Conservation (phyloP, 345 rosid species). For the Angophora floribunda region DNA sequence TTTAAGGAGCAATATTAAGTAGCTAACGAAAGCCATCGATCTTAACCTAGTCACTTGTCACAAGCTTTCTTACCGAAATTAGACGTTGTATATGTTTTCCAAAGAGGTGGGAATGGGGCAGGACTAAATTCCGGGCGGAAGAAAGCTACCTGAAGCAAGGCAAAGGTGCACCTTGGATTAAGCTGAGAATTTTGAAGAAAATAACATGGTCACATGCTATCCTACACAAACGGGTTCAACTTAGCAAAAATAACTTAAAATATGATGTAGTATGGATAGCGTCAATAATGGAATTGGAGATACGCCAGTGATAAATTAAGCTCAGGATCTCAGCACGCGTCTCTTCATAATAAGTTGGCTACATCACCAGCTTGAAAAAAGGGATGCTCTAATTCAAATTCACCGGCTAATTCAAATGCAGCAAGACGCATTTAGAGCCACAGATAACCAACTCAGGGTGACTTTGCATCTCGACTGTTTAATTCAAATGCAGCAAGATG, state of each 20-base stretch:
- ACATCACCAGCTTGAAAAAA: background rate
- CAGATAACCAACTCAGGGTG: background rate
- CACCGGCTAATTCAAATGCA: background rate
- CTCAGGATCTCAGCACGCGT: background rate
- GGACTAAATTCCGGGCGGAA: background rate
- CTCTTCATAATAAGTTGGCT: background rate
- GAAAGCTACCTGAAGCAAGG: background rate
- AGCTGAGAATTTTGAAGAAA: background rate
- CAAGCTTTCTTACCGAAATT: background rate
- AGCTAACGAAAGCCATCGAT: background rate
- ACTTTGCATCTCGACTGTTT: background rate
- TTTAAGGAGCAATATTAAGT: background rate
- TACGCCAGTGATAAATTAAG: background rate
- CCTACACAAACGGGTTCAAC: background rate
- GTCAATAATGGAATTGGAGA: background rate
- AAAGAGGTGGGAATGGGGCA: background rate
- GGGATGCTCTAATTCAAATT: rapidly evolving
- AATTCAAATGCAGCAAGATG: no score
- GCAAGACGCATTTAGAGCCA: background rate
- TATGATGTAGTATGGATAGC: background rate
- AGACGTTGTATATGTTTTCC: background rate
- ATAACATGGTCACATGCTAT: background rate
- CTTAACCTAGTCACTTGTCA: background rate
- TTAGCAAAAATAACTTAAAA: background rate
- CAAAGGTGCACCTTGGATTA: background rate